Conservation (phyloP, 2,329 filamentous ascomycete genomes). For the Aureobasidium sp. region DNA sequence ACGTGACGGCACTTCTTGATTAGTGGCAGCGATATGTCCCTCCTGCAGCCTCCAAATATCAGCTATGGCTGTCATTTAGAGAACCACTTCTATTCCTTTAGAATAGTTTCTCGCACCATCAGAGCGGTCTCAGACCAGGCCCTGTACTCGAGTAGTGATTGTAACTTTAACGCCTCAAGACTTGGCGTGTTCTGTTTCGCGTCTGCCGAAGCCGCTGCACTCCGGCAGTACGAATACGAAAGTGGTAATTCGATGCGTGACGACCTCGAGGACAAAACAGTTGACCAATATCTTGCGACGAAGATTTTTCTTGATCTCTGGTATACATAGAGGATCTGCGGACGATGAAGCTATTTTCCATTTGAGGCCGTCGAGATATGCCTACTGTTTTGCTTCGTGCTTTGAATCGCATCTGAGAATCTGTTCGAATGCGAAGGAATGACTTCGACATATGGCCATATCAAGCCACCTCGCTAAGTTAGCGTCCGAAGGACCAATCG, state of each 20-base stretch:
- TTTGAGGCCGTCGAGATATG: no score
- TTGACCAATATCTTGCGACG: not conserved
- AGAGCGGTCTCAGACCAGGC: not conserved
- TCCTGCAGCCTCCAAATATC: not conserved
- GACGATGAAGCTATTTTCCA: no score
- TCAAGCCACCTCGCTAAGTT: conserved; percentile 3
- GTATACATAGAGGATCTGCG: no score
- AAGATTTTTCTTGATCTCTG: not conserved
- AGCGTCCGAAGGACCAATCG: not conserved
- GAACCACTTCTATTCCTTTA: not conserved
- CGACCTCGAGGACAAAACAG: not conserved
- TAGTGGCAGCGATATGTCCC: not conserved
- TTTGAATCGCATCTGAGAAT: no score
- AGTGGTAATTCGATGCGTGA: not conserved
- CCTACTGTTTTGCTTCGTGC: not conserved
- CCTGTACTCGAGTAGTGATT: not conserved
- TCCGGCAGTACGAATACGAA: not conserved
- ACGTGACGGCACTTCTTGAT: not conserved
- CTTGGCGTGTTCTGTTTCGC: not conserved
- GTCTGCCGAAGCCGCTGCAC: not conserved
- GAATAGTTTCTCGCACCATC: no score
- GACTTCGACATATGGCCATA: not conserved
- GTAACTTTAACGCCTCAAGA: not conserved
- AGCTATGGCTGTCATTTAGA: not conserved
- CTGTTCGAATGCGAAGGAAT: not conserved